Conservation (phyloP, 495 filamentous ascomycete genomes). For the Neurospora sp. region DNA sequence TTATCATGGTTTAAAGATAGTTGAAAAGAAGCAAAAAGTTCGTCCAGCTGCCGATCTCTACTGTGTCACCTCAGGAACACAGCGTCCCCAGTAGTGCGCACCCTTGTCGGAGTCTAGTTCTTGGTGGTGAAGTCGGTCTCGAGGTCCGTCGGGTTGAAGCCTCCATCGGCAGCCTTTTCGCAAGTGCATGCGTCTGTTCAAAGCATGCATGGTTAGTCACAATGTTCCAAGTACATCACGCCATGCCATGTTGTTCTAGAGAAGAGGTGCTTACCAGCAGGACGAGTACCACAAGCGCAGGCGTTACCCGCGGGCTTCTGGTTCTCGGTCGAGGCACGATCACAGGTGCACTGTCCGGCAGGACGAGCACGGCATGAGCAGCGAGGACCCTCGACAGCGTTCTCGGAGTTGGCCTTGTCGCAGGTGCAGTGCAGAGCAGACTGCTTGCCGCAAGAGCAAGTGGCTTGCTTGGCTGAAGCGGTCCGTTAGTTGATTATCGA, state of each 20-base stretch:
- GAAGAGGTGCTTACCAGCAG: conserved; percentile 42
- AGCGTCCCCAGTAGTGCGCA: background rate
- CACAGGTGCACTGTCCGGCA: conserved; percentile 74
- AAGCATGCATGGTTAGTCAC: conserved; percentile 1
- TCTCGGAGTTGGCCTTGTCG: conserved; percentile 67
- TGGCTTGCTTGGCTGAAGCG: conserved; percentile 41
- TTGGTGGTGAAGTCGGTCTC: conserved; percentile 80
- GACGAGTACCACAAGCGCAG: conserved; percentile 71
- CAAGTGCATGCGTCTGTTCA: conserved; percentile 70
- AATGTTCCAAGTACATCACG: background rate
- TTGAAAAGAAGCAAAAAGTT: background rate
- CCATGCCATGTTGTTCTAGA: background rate
- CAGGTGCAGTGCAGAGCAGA: conserved; percentile 79
- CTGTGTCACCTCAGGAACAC: background rate
- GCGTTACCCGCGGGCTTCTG: conserved; percentile 35
- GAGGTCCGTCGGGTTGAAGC: conserved; percentile 36
- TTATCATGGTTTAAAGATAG: background rate
- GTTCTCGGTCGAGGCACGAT: conserved; percentile 67
- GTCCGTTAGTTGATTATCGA: background rate
- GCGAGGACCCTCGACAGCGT: conserved; percentile 56
- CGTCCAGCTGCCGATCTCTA: background rate
- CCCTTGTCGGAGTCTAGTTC: conserved; percentile 17
- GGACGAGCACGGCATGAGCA: conserved; percentile 76
- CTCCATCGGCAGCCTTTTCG: conserved; percentile 55
- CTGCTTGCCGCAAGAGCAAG: conserved; percentile 83